phyloP scores from a whole-genome alignment of 495 filamentous ascomycete species.

The Niebla homalea region DNA sequence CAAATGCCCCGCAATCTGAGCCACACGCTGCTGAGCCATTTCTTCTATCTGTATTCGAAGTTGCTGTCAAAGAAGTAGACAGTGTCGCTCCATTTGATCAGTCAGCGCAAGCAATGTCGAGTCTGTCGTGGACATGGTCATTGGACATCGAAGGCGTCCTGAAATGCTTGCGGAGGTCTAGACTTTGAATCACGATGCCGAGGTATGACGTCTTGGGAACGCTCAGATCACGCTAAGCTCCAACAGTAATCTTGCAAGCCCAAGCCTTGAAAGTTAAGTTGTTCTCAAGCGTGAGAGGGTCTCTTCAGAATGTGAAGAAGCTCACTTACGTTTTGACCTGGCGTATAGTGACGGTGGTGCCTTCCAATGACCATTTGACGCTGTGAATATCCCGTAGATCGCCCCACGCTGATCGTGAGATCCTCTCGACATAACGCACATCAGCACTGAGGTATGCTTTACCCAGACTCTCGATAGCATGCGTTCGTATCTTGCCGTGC shows the following conservation, averaged over 20 bases:
- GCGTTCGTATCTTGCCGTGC: constrained; percentile 51
- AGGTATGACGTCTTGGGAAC: constrained; percentile 6
- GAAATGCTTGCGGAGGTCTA: no score
- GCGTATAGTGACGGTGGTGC: constrained; percentile 56
- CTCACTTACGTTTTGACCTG: constrained; percentile 31
- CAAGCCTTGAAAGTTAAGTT: neutral
- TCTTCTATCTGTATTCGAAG: neutral
- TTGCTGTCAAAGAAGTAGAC: neutral
- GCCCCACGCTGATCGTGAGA: constrained; percentile 51
- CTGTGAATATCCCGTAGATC: constrained; percentile 48
- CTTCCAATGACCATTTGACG: constrained; percentile 69
- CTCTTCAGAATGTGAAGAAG: no score
- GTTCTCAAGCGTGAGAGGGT: no score
- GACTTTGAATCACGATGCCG: neutral
- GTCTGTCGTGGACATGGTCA: neutral
- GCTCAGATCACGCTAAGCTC: neutral
- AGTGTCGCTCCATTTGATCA: neutral
- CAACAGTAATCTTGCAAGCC: neutral
- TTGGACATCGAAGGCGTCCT: neutral
- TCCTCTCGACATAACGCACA: constrained; percentile 40
- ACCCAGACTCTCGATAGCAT: constrained; percentile 73
- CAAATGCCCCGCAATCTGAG: constrained; percentile 61
- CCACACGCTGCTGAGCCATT: constrained; percentile 42
- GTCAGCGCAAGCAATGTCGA: neutral
- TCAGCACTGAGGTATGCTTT: constrained; percentile 66